These are phyloP conservation scores for Heritiera littoralis DNA, from an alignment of 345 rosid species.

Conservation along the genomic window DNA sequence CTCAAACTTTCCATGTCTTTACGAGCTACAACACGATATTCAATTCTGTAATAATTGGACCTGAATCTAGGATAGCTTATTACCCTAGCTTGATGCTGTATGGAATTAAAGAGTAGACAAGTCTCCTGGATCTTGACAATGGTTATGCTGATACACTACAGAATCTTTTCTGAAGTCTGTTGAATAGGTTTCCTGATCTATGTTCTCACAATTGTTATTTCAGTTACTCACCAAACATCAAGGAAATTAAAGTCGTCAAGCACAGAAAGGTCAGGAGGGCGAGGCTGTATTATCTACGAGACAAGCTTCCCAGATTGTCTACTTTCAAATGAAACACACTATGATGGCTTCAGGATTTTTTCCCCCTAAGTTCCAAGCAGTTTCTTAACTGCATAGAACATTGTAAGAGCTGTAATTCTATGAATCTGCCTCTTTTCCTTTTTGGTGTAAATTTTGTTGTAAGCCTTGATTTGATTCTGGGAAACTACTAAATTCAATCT, in stretches of 20 bases:
- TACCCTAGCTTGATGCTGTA: background rate
- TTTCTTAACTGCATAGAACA: background rate
- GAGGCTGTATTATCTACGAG: conserved; percentile 75
- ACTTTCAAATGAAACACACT: conserved; percentile 63
- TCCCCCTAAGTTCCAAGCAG: background rate
- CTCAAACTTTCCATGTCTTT: background rate
- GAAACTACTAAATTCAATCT: conserved; percentile 5
- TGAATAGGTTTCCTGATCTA: background rate
- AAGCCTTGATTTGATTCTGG: conserved; percentile 12
- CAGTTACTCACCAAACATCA: conserved; percentile 81
- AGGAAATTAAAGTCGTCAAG: conserved; percentile 63
- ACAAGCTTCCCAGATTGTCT: conserved; percentile 87
- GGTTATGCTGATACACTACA: too few relatives aligned
- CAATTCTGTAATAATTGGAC: background rate
- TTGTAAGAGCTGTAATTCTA: too few relatives aligned
- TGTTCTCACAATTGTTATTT: conserved; percentile 4
- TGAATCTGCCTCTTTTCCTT: background rate
- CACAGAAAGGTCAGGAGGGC: conserved; percentile 91
- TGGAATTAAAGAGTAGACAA: background rate
- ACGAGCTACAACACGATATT: background rate
- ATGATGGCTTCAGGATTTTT: background rate
- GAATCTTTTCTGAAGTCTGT: background rate
- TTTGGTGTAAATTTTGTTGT: conserved; percentile 15
- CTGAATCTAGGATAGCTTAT: too few relatives aligned
- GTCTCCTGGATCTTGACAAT: background rate